Evolutionary conservation across 2,329 filamentous ascomycete species (phyloP).

Genomic region (Microsporum audouinii): DNA sequence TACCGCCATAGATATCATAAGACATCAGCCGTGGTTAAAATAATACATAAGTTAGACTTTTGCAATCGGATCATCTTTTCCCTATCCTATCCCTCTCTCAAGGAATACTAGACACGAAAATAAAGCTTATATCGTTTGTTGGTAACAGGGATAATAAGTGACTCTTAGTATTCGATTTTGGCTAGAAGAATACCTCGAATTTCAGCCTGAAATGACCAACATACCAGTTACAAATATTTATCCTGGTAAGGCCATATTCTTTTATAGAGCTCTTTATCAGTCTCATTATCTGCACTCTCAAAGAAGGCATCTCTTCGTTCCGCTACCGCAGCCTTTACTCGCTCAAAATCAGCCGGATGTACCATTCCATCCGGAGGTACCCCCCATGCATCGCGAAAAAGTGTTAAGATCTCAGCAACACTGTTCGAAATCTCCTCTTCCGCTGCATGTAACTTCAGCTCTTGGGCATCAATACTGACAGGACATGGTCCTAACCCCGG

Average conservation of each 20-base stretch:
- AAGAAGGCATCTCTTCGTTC: conserved; percentile 19
- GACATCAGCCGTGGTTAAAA: too few relatives aligned
- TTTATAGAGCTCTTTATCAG: conserved; percentile 13
- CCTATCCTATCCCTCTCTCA: too few relatives aligned
- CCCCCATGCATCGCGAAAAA: background rate
- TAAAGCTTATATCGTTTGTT: too few relatives aligned
- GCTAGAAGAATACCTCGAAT: too few relatives aligned
- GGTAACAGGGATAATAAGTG: too few relatives aligned
- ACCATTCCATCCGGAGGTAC: background rate
- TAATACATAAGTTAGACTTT: too few relatives aligned
- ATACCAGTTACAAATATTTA: background rate
- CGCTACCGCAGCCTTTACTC: background rate
- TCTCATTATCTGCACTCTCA: conserved; percentile 16
- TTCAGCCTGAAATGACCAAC: too few relatives aligned
- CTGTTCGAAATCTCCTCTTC: conserved; percentile 24
- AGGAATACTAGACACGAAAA: too few relatives aligned
- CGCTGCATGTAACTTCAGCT: conserved; percentile 18
- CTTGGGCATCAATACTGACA: conserved; percentile 17
- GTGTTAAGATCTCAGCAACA: conserved; percentile 18
- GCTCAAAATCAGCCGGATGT: background rate
- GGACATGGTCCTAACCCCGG: conserved; percentile 14
- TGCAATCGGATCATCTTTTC: too few relatives aligned
- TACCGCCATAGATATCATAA: too few relatives aligned
- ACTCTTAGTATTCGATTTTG: too few relatives aligned
- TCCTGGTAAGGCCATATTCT: conserved; percentile 20